Conservation (phyloP, 805 yeast species). For the Candida endomychidarum region DNA sequence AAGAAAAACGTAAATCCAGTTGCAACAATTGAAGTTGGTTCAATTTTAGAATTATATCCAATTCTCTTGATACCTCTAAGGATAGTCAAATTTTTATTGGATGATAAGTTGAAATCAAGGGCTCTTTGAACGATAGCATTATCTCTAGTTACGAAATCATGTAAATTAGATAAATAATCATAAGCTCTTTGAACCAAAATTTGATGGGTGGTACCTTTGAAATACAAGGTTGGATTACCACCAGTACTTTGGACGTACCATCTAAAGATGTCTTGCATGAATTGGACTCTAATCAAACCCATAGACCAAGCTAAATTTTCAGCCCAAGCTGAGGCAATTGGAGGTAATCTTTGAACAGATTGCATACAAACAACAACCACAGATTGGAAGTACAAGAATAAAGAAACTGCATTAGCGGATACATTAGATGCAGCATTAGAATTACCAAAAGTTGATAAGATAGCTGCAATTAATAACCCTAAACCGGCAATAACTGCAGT, state of each 20-base stretch:
- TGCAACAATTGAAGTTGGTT: slow-evolving; percentile 76
- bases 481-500: slow-evolving; percentile 88
- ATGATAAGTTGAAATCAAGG: slow-evolving; percentile 40
- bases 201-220: slow-evolving; percentile 60
- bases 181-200: slow-evolving; percentile 74
- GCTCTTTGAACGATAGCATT: slow-evolving; percentile 21
- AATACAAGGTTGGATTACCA: slow-evolving; percentile 72
- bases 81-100: slow-evolving; percentile 61
- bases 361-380: slow-evolving; percentile 83
- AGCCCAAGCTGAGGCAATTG: slow-evolving; percentile 90
- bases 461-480: slow-evolving; percentile 79
- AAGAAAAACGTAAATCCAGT: slow-evolving; percentile 89
- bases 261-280: slow-evolving; percentile 82
- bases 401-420: slow-evolving; percentile 80
- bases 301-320: slow-evolving; percentile 94
- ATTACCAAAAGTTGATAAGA: slow-evolving; percentile 81
- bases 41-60: slow-evolving; percentile 75
- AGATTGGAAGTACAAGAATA: slow-evolving; percentile 85
- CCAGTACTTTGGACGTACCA: slow-evolving; percentile 91
- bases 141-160: slow-evolving; percentile 17
- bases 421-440: slow-evolving; percentile 88
- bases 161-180: slow-evolving; percentile 27
- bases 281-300: slow-evolving; percentile 76
- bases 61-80: slow-evolving; percentile 85
- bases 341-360: slow-evolving; percentile 83